Evolutionary conservation across 2,329 filamentous ascomycete species (phyloP).

Genomic region (Xylaria sp.): DNA sequence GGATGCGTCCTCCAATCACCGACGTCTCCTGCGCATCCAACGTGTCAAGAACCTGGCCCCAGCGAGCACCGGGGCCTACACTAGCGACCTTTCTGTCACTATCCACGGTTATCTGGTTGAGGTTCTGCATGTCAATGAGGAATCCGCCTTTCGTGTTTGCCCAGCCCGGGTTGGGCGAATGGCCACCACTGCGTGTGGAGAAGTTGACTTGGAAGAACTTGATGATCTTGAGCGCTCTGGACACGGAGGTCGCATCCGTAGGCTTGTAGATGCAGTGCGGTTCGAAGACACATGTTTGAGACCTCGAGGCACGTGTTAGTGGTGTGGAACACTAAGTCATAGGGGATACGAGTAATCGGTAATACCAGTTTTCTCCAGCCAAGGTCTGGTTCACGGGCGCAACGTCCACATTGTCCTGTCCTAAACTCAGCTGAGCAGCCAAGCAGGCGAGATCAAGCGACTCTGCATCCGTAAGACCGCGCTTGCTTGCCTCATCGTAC

Average conservation of each 20-base stretch:
- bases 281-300: slow-evolving; percentile 10
- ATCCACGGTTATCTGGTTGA: slow-evolving; percentile 20
- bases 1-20: slow-evolving; percentile 21
- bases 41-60: slow-evolving; percentile 19
- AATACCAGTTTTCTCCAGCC: slow-evolving; percentile 11
- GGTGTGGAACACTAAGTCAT: neutral
- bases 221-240: slow-evolving; percentile 12
- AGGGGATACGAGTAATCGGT: neutral
- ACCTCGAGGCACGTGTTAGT: slow-evolving; percentile 9
- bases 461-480: neutral
- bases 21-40: slow-evolving; percentile 10
- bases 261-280: slow-evolving; percentile 19
- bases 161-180: slow-evolving; percentile 21
- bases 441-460: slow-evolving; percentile 1
- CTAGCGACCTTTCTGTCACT: slow-evolving; percentile 23
- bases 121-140: slow-evolving; percentile 22
- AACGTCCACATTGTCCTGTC: neutral
- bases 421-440: neutral
- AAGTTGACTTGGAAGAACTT: slow-evolving; percentile 16
- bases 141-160: slow-evolving; percentile 18
- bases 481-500: neutral
- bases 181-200: slow-evolving; percentile 8
- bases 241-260: slow-evolving; percentile 2
- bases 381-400: slow-evolving; percentile 5
- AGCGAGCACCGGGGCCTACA: slow-evolving; percentile 29